Evolutionary conservation across 192 early-diverging fungal genomes (phyloP).

Genomic region (Radiomyces spectabilis): DNA sequence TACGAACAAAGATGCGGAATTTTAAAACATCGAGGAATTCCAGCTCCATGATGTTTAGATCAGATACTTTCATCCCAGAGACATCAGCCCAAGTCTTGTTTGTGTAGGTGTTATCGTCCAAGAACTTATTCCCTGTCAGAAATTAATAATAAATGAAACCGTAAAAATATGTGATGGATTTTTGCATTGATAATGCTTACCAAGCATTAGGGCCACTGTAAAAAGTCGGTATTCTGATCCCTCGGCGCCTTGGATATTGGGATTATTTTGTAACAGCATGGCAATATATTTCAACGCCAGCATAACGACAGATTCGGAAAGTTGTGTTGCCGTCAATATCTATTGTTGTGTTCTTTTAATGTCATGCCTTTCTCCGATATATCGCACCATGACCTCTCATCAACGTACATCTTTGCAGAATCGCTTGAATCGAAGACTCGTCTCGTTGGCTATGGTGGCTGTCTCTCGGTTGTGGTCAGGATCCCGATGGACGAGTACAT

Average conservation of each 20-base stretch:
- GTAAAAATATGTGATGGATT: neutral
- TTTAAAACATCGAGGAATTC: slow-evolving; percentile 72
- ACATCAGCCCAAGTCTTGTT: slow-evolving; percentile 87
- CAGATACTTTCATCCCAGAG: slow-evolving; percentile 69
- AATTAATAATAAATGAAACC: neutral
- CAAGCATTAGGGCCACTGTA: slow-evolving; percentile 45
- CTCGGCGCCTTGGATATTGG: slow-evolving; percentile 36
- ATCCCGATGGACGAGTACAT: slow-evolving; percentile 11
- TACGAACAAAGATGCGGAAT: slow-evolving; percentile 61
- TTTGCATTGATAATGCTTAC: slow-evolving; percentile 10
- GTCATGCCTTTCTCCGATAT: no score
- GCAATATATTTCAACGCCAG: slow-evolving; percentile 47
- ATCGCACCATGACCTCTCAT: no score
- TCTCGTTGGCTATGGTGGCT: slow-evolving; percentile 12
- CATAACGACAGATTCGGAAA: slow-evolving; percentile 46
- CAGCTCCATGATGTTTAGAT: slow-evolving; percentile 78
- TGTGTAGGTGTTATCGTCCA: slow-evolving; percentile 87
- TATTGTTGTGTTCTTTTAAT: no score
- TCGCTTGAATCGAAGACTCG: slow-evolving; percentile 22
- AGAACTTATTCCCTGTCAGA: slow-evolving; percentile 62
- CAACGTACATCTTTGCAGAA: slow-evolving; percentile 34
- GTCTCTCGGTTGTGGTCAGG: slow-evolving; percentile 20
- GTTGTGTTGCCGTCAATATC: slow-evolving; percentile 40
- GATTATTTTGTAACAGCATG: slow-evolving; percentile 32
- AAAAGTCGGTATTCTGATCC: slow-evolving; percentile 49